Evolutionary conservation across 1,284 basidiomycete genomes (phyloP), one percentile per base, ranked within the genome.

Genomic region (Phlebopus sp.): DNA sequence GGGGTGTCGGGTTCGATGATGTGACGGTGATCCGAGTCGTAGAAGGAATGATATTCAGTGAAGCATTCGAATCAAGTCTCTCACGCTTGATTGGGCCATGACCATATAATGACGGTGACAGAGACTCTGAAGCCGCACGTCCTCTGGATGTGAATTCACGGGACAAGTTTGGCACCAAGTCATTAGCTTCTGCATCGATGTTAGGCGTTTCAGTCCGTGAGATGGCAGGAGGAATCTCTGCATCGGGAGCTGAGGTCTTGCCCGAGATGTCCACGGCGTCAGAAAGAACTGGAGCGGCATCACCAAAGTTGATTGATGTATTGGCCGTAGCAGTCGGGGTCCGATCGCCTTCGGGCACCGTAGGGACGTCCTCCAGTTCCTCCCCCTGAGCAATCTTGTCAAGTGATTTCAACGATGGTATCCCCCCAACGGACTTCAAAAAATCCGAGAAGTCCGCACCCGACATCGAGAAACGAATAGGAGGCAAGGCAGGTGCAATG

Each of bases 391-490:
- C 59, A 34, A 75, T 62, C 49, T 71, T 66, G 29, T 78, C 74
- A 21, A 78, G 55, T 7, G 71, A 68, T 57, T 74, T 72, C 40
- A 70, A 60, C 10, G 71, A 69, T 19, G 67, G 66, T 41, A 69
- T 67, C 11, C 74, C 74, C 14, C 73, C 75, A 5, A 83, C 76
- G 19, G 77, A 76, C 57, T 68, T 79, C 39, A 88, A 73, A 15
- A 89, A 64, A 51, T 87, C 84, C 1, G 85, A 79, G 55, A 94
- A 91, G 64, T 93, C 91, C 2, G 79, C 74, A 35, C 82, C 77
- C 55, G 82, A 85, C 74, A 94, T 80, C 8, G 90, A 92, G 60
- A 91, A 86, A 19, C 89, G 80, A 57, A 91, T 90, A 0, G 88
- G 88, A 4, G 87, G 88, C 25, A 90, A 70, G 5, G 87, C 87